Evolutionary conservation across 1,139 yeast species (phyloP).

Genomic region (Entelexis sorbosivorans): DNA sequence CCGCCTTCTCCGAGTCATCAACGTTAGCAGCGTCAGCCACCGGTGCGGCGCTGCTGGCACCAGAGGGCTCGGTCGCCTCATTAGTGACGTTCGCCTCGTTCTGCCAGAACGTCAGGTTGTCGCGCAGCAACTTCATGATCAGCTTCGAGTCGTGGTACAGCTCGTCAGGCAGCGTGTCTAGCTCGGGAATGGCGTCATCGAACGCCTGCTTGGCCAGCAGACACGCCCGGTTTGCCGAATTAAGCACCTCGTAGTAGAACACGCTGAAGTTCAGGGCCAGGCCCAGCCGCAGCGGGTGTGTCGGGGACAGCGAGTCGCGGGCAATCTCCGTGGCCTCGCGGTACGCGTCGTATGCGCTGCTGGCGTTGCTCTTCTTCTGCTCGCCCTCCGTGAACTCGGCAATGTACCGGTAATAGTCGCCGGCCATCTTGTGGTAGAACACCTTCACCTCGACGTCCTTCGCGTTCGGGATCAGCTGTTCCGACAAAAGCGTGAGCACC

Average conservation of each 20-base stretch:
- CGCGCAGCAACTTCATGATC: constrained; percentile 97
- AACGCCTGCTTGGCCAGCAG: constrained; percentile 98
- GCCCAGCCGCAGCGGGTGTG: constrained; percentile 98
- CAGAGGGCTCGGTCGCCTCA: not conserved
- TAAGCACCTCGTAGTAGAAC: constrained; percentile 93
- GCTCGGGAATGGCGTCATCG: constrained; percentile 97
- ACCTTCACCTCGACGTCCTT: constrained; percentile 96
- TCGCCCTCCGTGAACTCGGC: constrained; percentile 93
- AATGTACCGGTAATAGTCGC: constrained; percentile 97
- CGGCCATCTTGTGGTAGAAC: constrained; percentile 98
- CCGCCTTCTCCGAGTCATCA: no score
- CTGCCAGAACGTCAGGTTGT: constrained; percentile 97
- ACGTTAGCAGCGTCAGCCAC: no score
- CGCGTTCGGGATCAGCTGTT: constrained; percentile 79
- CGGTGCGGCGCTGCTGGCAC: no score
- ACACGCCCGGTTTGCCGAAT: constrained; percentile 97
- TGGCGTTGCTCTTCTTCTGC: constrained; percentile 87
- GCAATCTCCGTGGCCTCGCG: constrained; percentile 95
- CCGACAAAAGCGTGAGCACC: constrained; percentile 73
- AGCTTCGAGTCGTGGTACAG: constrained; percentile 96
- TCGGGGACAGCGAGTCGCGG: constrained; percentile 91
- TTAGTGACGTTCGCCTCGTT: constrained; percentile 40
- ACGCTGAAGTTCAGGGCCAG: constrained; percentile 96
- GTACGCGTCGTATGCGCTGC: constrained; percentile 86
- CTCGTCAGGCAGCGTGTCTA: constrained; percentile 94